Percentiles rank a stretch among this genome's conserved stretches.
Conservation (phyloP, 495 filamentous ascomycete species). For the Rhypophila decipiens region DNA sequence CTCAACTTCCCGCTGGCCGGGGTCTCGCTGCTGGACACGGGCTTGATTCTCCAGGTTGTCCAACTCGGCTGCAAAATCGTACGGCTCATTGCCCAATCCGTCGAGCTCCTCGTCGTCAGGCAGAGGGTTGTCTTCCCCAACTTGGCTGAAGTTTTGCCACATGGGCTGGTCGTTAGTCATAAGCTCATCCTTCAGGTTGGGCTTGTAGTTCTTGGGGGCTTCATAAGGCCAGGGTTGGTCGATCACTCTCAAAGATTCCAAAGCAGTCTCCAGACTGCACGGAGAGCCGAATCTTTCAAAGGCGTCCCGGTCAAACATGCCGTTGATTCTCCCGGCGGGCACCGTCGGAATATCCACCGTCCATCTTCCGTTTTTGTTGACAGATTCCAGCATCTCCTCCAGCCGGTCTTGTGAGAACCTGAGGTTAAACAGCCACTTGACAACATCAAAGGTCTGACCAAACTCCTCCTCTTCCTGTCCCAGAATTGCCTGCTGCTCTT, state of each 20-base stretch:
- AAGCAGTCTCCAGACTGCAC: too few species aligned
- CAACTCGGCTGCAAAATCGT: neutral
- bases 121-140: neutral
- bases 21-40: too few species aligned
- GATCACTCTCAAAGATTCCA: too few species aligned
- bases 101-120: conserved; percentile 5
- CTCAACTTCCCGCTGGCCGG: too few species aligned
- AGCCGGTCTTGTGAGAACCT: neutral
- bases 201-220: too few species aligned
- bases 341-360: neutral
- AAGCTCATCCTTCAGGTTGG: too few species aligned
- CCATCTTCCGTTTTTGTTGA: neutral
- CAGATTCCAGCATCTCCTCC: neutral
- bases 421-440: too few species aligned
- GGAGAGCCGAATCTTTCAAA: neutral
- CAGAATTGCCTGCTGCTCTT: neutral
- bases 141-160: too few species aligned
- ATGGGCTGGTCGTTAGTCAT: too few species aligned
- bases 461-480: neutral
- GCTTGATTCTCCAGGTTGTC: neutral
- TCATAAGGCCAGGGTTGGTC: too few species aligned
- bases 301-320: neutral
- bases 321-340: neutral
- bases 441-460: too few species aligned
- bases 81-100: neutral